phyloP scores from a whole-genome alignment of 257 asterid species.

The Solanum ossicruentum region DNA sequence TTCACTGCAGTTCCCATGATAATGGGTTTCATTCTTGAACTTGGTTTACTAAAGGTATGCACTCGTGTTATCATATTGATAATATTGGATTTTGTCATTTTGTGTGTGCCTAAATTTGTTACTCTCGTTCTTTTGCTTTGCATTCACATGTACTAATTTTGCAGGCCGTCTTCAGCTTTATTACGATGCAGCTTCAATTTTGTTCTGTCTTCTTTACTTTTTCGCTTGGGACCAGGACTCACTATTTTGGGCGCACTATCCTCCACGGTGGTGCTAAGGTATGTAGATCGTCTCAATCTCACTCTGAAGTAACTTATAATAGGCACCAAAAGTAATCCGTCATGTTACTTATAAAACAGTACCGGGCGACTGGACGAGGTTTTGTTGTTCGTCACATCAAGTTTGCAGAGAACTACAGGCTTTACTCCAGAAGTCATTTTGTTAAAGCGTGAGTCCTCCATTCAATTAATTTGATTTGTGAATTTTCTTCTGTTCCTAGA shows the following conservation, averaged over 20 bases:
- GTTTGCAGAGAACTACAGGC: conserved; percentile 93
- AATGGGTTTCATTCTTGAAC: conserved; percentile 90
- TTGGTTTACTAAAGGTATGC: conserved; percentile 79
- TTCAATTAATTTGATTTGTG: background rate
- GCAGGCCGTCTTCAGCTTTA: conserved; percentile 94
- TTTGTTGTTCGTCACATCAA: conserved; percentile 93
- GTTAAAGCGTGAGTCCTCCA: conserved; percentile 60
- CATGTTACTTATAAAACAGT: conserved; percentile 32
- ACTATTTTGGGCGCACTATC: conserved; percentile 95
- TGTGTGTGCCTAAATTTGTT: background rate
- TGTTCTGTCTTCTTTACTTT: conserved; percentile 94
- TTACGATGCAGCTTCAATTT: conserved; percentile 98
- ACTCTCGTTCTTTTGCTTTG: background rate
- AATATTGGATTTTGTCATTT: background rate
- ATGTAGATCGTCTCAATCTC: conserved; percentile 1
- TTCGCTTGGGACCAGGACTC: conserved; percentile 91
- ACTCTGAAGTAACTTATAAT: background rate
- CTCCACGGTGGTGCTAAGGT: conserved; percentile 99
- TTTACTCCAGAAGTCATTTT: conserved; percentile 95
- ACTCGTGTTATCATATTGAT: background rate
- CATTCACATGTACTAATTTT: background rate
- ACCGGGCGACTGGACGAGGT: conserved; percentile 98
- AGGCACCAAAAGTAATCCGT: conserved; percentile 4
- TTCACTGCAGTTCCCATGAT: conserved; percentile 98
- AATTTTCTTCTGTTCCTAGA: background rate